Conservation (phyloP, 208 protist genomes). For the Crithidia sp. region DNA sequence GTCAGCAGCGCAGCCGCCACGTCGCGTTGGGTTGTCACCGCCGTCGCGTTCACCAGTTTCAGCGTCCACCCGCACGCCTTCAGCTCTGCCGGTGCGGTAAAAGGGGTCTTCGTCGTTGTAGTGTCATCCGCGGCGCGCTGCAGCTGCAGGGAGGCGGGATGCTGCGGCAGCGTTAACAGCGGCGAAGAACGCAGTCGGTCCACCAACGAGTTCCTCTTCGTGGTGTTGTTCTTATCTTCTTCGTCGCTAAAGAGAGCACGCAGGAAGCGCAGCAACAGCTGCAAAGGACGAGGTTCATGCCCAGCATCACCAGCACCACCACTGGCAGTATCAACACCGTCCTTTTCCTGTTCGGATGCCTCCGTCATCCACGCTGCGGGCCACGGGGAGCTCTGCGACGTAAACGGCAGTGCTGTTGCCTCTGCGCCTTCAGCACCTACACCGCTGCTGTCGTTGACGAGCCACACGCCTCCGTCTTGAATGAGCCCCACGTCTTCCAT, state of each 20-base stretch:
- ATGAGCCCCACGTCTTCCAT: constrained; percentile 50
- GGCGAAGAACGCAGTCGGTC: constrained; percentile 10
- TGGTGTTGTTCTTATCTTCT: not conserved
- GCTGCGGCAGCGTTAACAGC: constrained; percentile 4
- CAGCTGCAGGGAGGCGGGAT: constrained; percentile 15
- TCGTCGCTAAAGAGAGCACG: not conserved
- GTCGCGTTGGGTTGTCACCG: constrained; percentile 33
- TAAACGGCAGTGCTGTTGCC: constrained; percentile 1
- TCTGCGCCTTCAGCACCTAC: constrained; percentile 2
- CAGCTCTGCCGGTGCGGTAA: not conserved
- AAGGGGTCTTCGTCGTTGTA: not conserved
- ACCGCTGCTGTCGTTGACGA: not conserved
- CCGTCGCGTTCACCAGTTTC: constrained; percentile 15
- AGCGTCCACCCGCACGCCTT: constrained; percentile 32
- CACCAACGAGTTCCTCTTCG: constrained; percentile 4
- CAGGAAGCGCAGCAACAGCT: not conserved
- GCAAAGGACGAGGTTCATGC: constrained; percentile 25
- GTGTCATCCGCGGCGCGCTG: not conserved
- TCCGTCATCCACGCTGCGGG: constrained; percentile 24
- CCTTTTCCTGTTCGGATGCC: not conserved
- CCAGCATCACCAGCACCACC: constrained; percentile 35
- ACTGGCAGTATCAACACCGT: not conserved
- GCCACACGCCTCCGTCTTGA: constrained; percentile 21
- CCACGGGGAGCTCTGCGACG: constrained; percentile 16
- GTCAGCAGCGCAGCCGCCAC: constrained; percentile 31